Base-by-base conservation (phyloP, 176 grass and related monocot genomes). In the Lolium multiflorum region DNA sequence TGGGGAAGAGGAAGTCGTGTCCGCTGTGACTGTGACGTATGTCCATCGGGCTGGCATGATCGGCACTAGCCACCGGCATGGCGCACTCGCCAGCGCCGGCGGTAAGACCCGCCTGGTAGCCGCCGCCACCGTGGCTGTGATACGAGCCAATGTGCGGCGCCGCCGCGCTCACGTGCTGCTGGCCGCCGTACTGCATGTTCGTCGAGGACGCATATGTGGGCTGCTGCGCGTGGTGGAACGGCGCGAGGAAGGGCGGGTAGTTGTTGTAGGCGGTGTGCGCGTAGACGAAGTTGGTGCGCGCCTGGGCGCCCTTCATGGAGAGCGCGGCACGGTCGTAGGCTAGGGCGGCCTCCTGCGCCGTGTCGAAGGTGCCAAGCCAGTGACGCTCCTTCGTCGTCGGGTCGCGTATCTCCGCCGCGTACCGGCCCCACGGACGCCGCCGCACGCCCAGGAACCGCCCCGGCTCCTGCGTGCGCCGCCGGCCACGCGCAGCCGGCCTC, bases 361-460 rank as follows among this genome's bases (percentile, higher is more conserved):
- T 99, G 91, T 99, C 97, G 75, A 99, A 99, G 14, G 97, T 99
- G 49, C 97, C 97, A 4, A 99, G 88, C 97, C 97, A 97, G 81
- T 99, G 97, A 82, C 97, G 81, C 67, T 99, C 97, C 84, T 99
- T 99, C 15, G 97, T 99, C 8, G 97, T 93, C 7, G 97, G 97
- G 87, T 97, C 94, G 48, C 97, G 92, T 52, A 99, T 99, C 91
- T 99, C 97, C 18, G 97, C 97, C 12, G 97, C 97, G 91, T 98
- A 98, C 70, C 94, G 86, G 3, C 96, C 94, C 96, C 93, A 98
- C 15, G 96, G 96, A 38, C 96, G 80, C 7, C 96, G 86, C 43
- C 96, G 86, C 31, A 98, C 96, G 24, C 96, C 96, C 7, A 98
- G 93, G 90, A 98, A 98, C n/a, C 96, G 69, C 16, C 93, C 92